Evolutionary conservation across 306 rosid genomes (phyloP).

Genomic region (Crotalaria pallida): DNA sequence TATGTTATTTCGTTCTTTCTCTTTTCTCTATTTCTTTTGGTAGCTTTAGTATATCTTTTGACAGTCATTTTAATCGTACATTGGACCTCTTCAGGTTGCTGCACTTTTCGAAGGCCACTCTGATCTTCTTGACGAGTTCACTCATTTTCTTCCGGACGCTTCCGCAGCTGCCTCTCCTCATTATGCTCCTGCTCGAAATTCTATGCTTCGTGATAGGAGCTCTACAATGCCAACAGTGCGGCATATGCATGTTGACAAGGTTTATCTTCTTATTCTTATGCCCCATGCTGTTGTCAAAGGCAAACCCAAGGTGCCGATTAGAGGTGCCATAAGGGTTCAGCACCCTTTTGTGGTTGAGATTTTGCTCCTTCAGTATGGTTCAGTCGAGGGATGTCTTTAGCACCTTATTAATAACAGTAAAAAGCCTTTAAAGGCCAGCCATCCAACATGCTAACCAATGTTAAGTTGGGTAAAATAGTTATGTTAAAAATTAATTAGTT

Average conservation of each 20-base stretch:
- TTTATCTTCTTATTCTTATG: constrained; percentile 23
- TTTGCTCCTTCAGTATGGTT: constrained; percentile 14
- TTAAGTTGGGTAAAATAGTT: constrained; percentile 20
- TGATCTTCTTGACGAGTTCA: constrained; percentile 80
- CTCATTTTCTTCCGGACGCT: constrained; percentile 86
- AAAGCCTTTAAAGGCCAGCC: background rate
- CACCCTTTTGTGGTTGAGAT: constrained; percentile 1
- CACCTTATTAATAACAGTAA: background rate
- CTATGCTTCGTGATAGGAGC: constrained; percentile 71
- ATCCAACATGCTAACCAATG: constrained; percentile 12
- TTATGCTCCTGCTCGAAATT: constrained; percentile 53
- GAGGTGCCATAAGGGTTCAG: constrained; percentile 17
- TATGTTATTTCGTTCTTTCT: background rate
- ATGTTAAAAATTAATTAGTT: background rate
- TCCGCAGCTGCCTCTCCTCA: constrained; percentile 57
- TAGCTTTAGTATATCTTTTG: background rate
- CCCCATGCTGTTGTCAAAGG: background rate
- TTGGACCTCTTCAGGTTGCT: constrained; percentile 66
- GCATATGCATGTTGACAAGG: constrained; percentile 75
- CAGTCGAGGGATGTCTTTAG: background rate
- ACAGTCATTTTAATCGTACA: constrained; percentile 5
- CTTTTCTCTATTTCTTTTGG: background rate
- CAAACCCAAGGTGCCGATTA: background rate
- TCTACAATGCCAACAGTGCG: constrained; percentile 71
- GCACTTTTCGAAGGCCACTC: constrained; percentile 74